phyloP scores from a whole-genome alignment of 1,284 basidiomycete species.

The Wallemia hederae region DNA sequence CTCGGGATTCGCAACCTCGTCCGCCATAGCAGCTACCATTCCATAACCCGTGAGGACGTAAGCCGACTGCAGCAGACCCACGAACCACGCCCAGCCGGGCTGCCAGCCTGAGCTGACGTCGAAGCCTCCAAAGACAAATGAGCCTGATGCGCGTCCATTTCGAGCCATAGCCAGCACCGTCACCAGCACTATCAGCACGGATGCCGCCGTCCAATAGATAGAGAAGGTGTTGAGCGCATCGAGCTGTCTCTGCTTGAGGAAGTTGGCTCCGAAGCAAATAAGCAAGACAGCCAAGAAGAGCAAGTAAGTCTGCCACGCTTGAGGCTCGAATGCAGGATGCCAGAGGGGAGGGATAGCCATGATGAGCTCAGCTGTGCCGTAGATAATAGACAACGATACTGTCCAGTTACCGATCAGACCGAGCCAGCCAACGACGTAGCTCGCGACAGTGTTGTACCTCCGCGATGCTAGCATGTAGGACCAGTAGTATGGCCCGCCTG shows the following conservation, averaged over 20 bases:
- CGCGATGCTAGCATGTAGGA: slow-evolving; percentile 18
- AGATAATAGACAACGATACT: background rate
- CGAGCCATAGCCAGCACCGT: background rate
- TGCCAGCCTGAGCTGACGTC: background rate
- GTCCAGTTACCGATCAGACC: slow-evolving; percentile 21
- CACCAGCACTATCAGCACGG: background rate
- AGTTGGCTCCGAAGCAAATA: background rate
- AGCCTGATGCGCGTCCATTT: background rate
- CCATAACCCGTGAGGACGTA: background rate
- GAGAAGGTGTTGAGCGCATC: background rate
- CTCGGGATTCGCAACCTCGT: background rate
- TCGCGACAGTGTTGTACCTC: slow-evolving; percentile 17
- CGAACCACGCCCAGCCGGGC: background rate
- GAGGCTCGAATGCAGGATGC: background rate
- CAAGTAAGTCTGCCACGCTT: background rate
- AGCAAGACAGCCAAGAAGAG: background rate
- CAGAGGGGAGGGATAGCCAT: background rate
- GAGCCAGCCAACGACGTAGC: slow-evolving; percentile 21
- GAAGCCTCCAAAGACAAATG: background rate
- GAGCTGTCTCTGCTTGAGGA: background rate
- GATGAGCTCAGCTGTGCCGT: background rate
- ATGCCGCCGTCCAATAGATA: background rate
- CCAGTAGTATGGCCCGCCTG: slow-evolving; percentile 12
- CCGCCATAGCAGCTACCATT: background rate
- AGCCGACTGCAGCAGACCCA: background rate